Evolutionary conservation across 768 basidiomycete genomes (phyloP).

Genomic region (Boletus rex-veris): DNA sequence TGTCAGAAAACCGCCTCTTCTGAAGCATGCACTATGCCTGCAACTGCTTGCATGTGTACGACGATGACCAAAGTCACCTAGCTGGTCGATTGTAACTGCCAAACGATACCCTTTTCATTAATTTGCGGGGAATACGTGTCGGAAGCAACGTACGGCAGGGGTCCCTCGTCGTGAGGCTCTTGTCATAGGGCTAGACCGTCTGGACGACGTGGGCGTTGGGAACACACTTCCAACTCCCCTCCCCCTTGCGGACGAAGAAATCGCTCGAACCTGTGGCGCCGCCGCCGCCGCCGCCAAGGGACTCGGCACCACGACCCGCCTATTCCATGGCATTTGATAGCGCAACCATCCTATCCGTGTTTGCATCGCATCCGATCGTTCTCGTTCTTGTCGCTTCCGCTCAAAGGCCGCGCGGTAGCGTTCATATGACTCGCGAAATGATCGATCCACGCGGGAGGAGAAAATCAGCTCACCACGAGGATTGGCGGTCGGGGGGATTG

Average conservation of each 20-base stretch:
- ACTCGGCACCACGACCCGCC: constrained; percentile 2
- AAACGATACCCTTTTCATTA: constrained; percentile 20
- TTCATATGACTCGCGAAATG: constrained; percentile 90
- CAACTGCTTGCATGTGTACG: background rate
- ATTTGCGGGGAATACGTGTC: constrained; percentile 21
- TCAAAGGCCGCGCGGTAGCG: constrained; percentile 88
- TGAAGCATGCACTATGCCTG: too few relatives aligned
- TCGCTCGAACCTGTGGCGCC: constrained; percentile 20
- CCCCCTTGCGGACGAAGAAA: constrained; percentile 26
- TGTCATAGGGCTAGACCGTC: constrained; percentile 34
- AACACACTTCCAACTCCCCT: constrained; percentile 23
- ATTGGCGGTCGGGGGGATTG: constrained; percentile 87
- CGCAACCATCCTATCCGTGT: constrained; percentile 31
- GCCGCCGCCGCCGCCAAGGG: background rate
- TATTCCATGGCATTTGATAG: constrained; percentile 31
- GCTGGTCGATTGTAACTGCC: constrained; percentile 14
- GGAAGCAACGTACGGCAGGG: constrained; percentile 22
- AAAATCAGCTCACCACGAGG: constrained; percentile 97
- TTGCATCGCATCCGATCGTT: constrained; percentile 35
- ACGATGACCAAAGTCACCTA: constrained; percentile 12
- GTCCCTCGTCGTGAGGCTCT: constrained; percentile 26
- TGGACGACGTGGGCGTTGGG: constrained; percentile 31
- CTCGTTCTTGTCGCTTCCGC: constrained; percentile 63
- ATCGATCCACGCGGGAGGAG: constrained; percentile 77
- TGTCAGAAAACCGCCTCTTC: too few relatives aligned